These are phyloP conservation scores for Boletus rubescentipes DNA, from an alignment of 768 basidiomycete species.

Conservation along the genomic window DNA sequence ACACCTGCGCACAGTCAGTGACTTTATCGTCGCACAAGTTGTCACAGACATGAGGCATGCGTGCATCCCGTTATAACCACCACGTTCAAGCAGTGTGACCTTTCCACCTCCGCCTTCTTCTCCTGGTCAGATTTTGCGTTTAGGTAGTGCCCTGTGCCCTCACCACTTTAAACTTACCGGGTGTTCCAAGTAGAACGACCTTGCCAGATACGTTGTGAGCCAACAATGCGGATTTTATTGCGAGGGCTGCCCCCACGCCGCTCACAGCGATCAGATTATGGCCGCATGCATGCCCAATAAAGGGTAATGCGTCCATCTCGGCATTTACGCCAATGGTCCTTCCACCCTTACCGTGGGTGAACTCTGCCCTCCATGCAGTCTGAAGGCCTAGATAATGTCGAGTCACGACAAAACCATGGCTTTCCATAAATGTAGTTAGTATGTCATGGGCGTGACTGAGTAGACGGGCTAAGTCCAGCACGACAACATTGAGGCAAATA, in stretches of 20 bases:
- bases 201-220: constrained; percentile 63
- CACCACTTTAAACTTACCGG: constrained; percentile 42
- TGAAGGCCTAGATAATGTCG: constrained; percentile 65
- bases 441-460: constrained; percentile 69
- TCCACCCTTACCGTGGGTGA: constrained; percentile 54
- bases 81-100: constrained; percentile 66
- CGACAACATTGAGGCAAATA: constrained; percentile 7
- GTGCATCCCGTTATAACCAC: constrained; percentile 81
- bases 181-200: constrained; percentile 75
- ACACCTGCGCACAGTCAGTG: constrained; percentile 49
- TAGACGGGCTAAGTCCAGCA: constrained; percentile 6
- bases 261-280: constrained; percentile 83
- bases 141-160: not conserved
- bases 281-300: constrained; percentile 67
- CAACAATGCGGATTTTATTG: constrained; percentile 67
- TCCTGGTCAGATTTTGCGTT: constrained; percentile 39
- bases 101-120: constrained; percentile 84
- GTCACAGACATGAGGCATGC: constrained; percentile 65
- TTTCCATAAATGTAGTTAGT: constrained; percentile 64
- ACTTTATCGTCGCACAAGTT: constrained; percentile 6
- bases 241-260: constrained; percentile 73
- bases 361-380: constrained; percentile 81
- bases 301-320: constrained; percentile 67
- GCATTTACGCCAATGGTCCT: constrained; percentile 76
- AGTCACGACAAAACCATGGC: constrained; percentile 70